A percentile compares a stretch with the other conserved stretches of the same genome.
Evolutionary conservation across 148 eudicot species (phyloP).

Genomic region (Fagopyrum esculentum): DNA sequence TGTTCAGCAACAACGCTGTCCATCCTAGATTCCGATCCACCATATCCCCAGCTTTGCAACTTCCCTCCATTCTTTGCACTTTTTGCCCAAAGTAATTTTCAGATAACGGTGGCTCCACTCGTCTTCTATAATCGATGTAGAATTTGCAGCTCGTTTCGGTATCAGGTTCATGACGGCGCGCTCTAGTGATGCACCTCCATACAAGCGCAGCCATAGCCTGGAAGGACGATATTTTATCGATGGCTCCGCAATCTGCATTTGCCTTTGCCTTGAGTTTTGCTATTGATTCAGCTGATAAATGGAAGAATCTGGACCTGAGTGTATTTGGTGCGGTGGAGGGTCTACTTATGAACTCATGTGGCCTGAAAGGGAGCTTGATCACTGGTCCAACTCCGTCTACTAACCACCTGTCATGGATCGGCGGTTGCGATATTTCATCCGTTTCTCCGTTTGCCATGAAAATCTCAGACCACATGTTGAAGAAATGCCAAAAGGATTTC

Average conservation of each 20-base stretch:
- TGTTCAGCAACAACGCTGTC: constrained; percentile 19
- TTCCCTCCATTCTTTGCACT: neutral
- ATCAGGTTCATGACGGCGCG: neutral
- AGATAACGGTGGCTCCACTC: neutral
- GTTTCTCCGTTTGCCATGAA: neutral
- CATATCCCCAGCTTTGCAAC: neutral
- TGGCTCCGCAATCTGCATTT: constrained; percentile 5
- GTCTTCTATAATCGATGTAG: neutral
- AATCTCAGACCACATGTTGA: constrained; percentile 17
- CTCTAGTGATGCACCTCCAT: constrained; percentile 12
- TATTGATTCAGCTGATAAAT: constrained; percentile 16
- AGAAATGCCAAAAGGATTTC: constrained; percentile 19
- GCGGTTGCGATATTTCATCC: neutral
- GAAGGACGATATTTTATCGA: constrained; percentile 2
- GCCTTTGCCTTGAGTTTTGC: constrained; percentile 22
- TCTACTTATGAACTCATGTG: constrained; percentile 13
- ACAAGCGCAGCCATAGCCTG: constrained; percentile 1
- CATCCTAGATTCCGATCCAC: constrained; percentile 13
- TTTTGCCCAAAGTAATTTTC: neutral
- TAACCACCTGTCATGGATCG: constrained; percentile 11
- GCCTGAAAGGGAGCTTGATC: constrained; percentile 18
- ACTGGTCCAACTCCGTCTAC: constrained; percentile 8
- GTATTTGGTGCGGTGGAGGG: neutral
- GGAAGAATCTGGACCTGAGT: constrained; percentile 21
- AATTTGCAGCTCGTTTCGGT: neutral